Base-by-base conservation (phyloP, 2,329 filamentous ascomycete genomes). In the Calonectria honghensis region DNA sequence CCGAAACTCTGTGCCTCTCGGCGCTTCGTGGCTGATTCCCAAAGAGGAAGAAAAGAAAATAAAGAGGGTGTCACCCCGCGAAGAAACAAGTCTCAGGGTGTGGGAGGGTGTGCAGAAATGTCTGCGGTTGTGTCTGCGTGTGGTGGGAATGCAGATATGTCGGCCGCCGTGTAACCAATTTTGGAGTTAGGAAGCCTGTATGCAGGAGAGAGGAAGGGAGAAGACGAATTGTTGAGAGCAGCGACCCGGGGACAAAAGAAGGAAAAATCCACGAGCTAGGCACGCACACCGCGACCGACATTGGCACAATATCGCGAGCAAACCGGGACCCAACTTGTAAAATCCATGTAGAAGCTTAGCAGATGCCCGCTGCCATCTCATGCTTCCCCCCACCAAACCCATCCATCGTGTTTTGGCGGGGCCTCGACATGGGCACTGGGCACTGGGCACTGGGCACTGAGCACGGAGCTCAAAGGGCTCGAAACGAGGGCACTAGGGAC, bases 391-490 rank as follows among this genome's bases (percentile, higher is more conserved):
- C 57, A 61, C 57, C 35, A 61, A 61, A 41, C n/a, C 76, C 59
- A 79, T 74, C 77, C 78, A 78, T 71, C 75, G 64, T 59, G 51
- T 74, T 59, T 73, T 72, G 69, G 77, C 76, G 77, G 79, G 78
- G 77, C 41, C 41, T 48, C 20, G 41, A 48, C 41, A 48, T 48
- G 41, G 41, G 37, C 35, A 37, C 32, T 32, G 32, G 10, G 39
- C 39, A 45, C 39, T 4, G n/a, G n/a, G n/a, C n/a, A n/a, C n/a
- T n/a, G 18, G 7, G 54, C 65, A 29, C 37, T 41, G 72, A 66
- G 71, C 70, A 73, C 51, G 76, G 70, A 73, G 65, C 74, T 68
- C 41, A 31, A 14, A 59, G 72, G 39, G 70, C 73, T 68, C 48
- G 45, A 18, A 67, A 73, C 63, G 66, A 75, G 74, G 74, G 67